Percentiles rank a stretch among this genome's conserved stretches.
Conservation (phyloP, 2,329 filamentous ascomycete genomes). For the Pseudogymnoascus sp. region DNA sequence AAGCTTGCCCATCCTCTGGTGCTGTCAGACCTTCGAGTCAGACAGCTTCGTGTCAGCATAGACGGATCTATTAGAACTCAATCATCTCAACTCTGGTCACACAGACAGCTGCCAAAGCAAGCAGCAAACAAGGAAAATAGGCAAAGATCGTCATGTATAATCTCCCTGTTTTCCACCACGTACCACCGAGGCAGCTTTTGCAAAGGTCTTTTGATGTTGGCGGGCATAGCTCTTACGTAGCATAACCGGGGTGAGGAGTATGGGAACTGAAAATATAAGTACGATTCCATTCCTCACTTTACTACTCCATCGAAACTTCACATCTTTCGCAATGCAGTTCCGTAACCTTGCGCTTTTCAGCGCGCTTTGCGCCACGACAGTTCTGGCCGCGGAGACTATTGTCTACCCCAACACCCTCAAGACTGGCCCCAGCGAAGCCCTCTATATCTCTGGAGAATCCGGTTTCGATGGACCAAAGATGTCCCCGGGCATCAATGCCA, state of each 20-base stretch:
- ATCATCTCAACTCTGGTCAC: neutral
- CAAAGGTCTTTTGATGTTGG: neutral
- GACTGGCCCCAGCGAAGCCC: neutral
- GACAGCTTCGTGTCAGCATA: neutral
- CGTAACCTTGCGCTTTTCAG: neutral
- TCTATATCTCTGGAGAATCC: neutral
- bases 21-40: neutral
- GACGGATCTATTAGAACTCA: neutral
- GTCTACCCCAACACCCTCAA: neutral
- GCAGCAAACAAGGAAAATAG: neutral
- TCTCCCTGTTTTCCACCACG: neutral
- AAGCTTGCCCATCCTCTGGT: neutral
- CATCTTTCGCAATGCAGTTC: neutral
- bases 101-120: neutral
- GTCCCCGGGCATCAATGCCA: conserved; percentile 15
- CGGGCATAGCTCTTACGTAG: neutral
- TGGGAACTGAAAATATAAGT: neutral
- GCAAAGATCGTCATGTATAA: neutral
- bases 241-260: neutral
- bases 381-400: neutral
- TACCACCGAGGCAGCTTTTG: neutral
- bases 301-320: neutral
- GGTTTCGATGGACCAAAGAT: conserved; percentile 20
- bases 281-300: neutral
- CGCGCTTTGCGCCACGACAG: neutral